These are phyloP conservation scores for Myotisia sp. DNA, from an alignment of 2,329 filamentous ascomycete genomes.

Conservation along the genomic window DNA sequence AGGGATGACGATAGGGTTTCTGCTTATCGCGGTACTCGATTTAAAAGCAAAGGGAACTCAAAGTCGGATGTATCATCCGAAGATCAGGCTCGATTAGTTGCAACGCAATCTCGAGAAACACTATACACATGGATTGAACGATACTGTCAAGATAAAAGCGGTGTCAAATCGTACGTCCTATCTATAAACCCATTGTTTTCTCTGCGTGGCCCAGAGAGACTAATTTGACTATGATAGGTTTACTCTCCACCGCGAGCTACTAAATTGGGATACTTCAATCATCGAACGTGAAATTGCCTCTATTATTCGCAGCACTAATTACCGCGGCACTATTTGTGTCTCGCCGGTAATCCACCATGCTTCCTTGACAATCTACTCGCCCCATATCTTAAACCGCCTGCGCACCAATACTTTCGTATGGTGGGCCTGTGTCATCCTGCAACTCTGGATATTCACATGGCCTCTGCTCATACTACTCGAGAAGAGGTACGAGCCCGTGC, in stretches of 20 bases:
- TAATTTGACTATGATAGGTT: too few species aligned
- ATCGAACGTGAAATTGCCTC: slow-evolving; percentile 20
- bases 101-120: slow-evolving; percentile 9
- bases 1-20: slow-evolving; percentile 15
- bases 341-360: slow-evolving; percentile 14
- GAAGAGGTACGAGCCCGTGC: slow-evolving; percentile 23
- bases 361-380: slow-evolving; percentile 25
- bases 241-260: slow-evolving; percentile 17
- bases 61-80: slow-evolving; percentile 5
- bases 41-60: slow-evolving; percentile 9
- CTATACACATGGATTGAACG: slow-evolving; percentile 22
- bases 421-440: slow-evolving; percentile 23
- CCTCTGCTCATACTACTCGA: slow-evolving; percentile 26
- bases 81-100: neutral
- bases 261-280: slow-evolving; percentile 13
- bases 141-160: slow-evolving; percentile 22
- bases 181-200: too few species aligned
- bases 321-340: slow-evolving; percentile 22
- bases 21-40: slow-evolving; percentile 18
- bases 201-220: too few species aligned
- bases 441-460: slow-evolving; percentile 29
- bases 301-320: slow-evolving; percentile 26
- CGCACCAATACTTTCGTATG: slow-evolving; percentile 23
- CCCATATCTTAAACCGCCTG: slow-evolving; percentile 25
- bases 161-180: slow-evolving; percentile 24